Conservation (phyloP, 2,329 filamentous ascomycete species). For the Talaromyces sp. region DNA sequence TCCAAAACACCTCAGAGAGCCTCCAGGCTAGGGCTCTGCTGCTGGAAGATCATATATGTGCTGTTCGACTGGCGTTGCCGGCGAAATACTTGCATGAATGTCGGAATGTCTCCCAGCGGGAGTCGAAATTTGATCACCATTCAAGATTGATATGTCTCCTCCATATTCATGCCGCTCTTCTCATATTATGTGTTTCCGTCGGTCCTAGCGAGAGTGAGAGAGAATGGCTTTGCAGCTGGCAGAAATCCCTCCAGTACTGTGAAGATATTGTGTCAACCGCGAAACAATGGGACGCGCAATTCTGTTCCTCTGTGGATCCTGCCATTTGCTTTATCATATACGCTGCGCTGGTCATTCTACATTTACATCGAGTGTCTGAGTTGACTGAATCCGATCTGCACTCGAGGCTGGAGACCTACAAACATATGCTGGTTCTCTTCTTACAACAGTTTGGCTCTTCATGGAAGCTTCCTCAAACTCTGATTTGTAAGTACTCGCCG, state of each 20-base stretch:
- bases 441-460: too few species aligned
- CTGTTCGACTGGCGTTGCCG: slow-evolving; percentile 34
- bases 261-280: slow-evolving; percentile 34
- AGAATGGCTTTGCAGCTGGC: slow-evolving; percentile 33
- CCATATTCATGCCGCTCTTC: slow-evolving; percentile 7
- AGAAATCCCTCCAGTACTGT: slow-evolving; percentile 32
- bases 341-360: slow-evolving; percentile 30
- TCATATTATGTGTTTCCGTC: slow-evolving; percentile 10
- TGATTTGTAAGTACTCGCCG: too few species aligned
- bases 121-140: slow-evolving; percentile 30
- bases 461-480: too few species aligned
- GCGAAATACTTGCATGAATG: slow-evolving; percentile 32
- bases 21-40: slow-evolving; percentile 11
- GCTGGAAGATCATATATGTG: too few species aligned
- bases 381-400: too few species aligned
- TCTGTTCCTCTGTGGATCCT: slow-evolving; percentile 35
- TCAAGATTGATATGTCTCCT: slow-evolving; percentile 7
- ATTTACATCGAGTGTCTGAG: slow-evolving; percentile 31
- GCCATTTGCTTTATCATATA: slow-evolving; percentile 40
- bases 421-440: too few species aligned
- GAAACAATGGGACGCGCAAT: slow-evolving; percentile 37
- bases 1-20: background rate
- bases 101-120: slow-evolving; percentile 34
- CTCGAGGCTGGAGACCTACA: too few species aligned
- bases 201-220: slow-evolving; percentile 27